Base-by-base conservation (phyloP, 352 stramenopile species). In the Aphanomyces cochlioides region DNA sequence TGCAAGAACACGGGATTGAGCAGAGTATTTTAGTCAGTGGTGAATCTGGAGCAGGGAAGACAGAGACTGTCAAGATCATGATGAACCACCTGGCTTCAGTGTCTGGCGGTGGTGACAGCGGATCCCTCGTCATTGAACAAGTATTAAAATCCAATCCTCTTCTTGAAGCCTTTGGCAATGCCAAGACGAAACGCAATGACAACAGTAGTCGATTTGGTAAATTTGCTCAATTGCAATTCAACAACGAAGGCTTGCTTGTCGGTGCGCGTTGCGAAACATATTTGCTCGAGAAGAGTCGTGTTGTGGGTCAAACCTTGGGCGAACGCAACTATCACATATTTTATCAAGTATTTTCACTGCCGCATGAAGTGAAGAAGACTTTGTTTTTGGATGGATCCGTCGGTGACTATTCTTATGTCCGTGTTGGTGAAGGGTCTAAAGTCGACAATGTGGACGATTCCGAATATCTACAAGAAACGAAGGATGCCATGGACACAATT, bases 301-400 rank as follows among this genome's bases (percentile, higher is more conserved):
- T 99, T 3, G 86, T 98, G 4, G 81, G 85, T 58, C 94, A 98
- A 78, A 83, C 83, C 1, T 48, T 79, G 28, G 89, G 91, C 1
- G 96, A 99, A 78, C 81, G 96, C 50, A 99, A 99, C 78, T 99
- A 98, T 84, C 96, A 99, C 78, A 88, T 99, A 40, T 99, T 99
- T 78, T 99, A 99, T 81, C 88, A 98, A 76, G 83, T 99, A 58
- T 90, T 96, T 76, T 66, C 57, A n/a, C 77, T 93, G 17, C 47
- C 73, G 0, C 74, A 81, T 12, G 75, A 72, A 2, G 75, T 82
- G 1, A 89, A 82, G 68, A 68, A 64, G 50, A 78, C 83, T 38
- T 76, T 95, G 57, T 81, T 80, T 43, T 78, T 90, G 34, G 77
- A 82, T 28, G 84, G 89, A 3, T 74, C 79, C 47, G 87, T 78